phyloP scores from a whole-genome alignment of 1,284 basidiomycete genomes.

The Wolfiporia cocos region DNA sequence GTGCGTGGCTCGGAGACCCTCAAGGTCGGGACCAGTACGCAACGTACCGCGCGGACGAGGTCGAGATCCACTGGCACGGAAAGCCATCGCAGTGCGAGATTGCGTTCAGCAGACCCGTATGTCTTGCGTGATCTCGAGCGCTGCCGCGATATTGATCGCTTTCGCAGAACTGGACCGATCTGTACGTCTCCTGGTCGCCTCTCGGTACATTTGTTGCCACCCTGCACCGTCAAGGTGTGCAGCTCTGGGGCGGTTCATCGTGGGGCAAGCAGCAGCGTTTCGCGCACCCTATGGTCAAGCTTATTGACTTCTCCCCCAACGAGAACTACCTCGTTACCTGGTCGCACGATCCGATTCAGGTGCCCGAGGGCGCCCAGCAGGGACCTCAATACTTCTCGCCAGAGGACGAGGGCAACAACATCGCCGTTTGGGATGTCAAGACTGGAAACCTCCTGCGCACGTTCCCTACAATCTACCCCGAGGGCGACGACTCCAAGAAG shows the following conservation, averaged over 20 bases:
- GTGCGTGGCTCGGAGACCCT: constrained; percentile 91
- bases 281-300: constrained; percentile 91
- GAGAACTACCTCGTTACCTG: constrained; percentile 98
- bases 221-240: constrained; percentile 92
- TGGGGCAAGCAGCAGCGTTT: constrained; percentile 88
- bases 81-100: constrained; percentile 85
- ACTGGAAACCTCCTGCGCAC: constrained; percentile 91
- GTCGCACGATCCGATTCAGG: constrained; percentile 93
- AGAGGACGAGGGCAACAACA: constrained; percentile 95
- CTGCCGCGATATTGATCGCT: background rate
- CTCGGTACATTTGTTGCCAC: constrained; percentile 93
- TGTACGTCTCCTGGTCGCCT: constrained; percentile 98
- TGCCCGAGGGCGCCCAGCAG: constrained; percentile 77
- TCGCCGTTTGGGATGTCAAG: constrained; percentile 98
- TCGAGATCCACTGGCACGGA: constrained; percentile 92
- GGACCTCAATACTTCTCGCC: constrained; percentile 86
- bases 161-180: constrained; percentile 80
- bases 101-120: constrained; percentile 67
- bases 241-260: constrained; percentile 90
- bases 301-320: constrained; percentile 97
- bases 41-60: constrained; percentile 90
- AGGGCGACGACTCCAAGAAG: constrained; percentile 62
- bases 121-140: constrained; percentile 18
- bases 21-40: constrained; percentile 95
- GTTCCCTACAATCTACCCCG: constrained; percentile 68